These are phyloP conservation scores for Arthrobotrys entomopaga DNA, from an alignment of 2,329 filamentous ascomycete genomes.

Conservation along the genomic window DNA sequence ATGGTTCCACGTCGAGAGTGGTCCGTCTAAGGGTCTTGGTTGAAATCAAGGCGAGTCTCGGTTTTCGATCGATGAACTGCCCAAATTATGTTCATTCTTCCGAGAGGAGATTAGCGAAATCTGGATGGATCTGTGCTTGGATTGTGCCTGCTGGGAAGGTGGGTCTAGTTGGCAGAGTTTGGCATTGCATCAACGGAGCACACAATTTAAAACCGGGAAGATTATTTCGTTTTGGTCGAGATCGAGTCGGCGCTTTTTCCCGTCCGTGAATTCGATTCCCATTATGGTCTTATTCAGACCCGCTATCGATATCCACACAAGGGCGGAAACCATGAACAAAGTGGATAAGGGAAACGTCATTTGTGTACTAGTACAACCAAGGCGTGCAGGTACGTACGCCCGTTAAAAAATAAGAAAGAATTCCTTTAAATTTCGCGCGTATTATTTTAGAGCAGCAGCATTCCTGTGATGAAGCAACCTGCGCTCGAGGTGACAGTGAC, in stretches of 20 bases:
- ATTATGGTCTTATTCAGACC: no score
- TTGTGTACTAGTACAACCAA: background rate
- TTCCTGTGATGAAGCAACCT: no score
- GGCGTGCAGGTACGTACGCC: background rate
- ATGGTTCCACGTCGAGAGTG: conserved; percentile 16
- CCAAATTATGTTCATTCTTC: conserved; percentile 29
- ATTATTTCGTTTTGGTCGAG: conserved; percentile 8
- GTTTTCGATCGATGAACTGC: conserved; percentile 35
- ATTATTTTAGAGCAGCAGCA: no score
- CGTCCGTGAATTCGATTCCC: conserved; percentile 9
- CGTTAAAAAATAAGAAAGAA: background rate
- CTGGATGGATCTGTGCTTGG: conserved; percentile 29
- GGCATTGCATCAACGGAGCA: background rate
- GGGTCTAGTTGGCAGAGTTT: conserved; percentile 14
- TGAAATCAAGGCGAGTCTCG: no score
- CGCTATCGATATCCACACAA: no score
- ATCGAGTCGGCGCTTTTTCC: conserved; percentile 45
- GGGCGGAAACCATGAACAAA: no score
- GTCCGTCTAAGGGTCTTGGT: conserved; percentile 5
- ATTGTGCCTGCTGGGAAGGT: conserved; percentile 50
- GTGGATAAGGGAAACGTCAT: background rate
- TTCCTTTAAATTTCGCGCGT: no score
- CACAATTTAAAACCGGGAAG: conserved; percentile 12
- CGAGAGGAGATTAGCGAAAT: conserved; percentile 51
- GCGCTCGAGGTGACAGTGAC: no score